A percentile compares a stretch with the other conserved stretches of the same genome.
Evolutionary conservation across 164 flowering plant species (phyloP).

Genomic region (Chimonanthus praecox): DNA sequence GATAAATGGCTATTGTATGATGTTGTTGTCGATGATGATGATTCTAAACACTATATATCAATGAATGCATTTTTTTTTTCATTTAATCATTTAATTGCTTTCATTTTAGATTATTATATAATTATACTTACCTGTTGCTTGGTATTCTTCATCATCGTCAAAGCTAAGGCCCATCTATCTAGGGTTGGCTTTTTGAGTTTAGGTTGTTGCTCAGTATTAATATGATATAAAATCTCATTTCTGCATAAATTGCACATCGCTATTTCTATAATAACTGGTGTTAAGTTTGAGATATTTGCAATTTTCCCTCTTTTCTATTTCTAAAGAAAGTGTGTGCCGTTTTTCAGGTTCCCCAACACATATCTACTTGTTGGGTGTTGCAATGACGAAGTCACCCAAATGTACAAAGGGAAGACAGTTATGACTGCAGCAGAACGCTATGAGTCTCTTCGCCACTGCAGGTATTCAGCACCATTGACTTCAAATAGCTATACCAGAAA

Average conservation of each 20-base stretch:
- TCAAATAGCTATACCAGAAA: background rate
- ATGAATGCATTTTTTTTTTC: no score
- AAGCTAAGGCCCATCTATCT: no score
- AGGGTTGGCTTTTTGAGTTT: background rate
- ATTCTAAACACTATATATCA: no score
- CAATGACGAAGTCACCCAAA: slow-evolving; percentile 75
- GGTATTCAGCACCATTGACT: slow-evolving; percentile 26
- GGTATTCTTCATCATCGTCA: no score
- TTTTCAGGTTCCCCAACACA: slow-evolving; percentile 75
- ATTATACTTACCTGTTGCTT: background rate
- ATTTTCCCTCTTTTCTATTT: background rate
- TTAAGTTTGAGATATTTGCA: background rate
- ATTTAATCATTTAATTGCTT: background rate
- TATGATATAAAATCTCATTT: background rate
- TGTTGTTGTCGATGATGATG: no score
- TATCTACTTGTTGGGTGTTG: slow-evolving; percentile 92
- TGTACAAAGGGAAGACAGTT: slow-evolving; percentile 90
- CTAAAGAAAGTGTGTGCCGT: background rate
- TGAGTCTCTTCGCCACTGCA: slow-evolving; percentile 98
- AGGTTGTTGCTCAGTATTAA: background rate
- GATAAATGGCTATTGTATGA: no score
- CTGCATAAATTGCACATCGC: background rate
- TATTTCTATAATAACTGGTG: background rate
- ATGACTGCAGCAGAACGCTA: slow-evolving; percentile 81
- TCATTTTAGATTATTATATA: no score